Evolutionary conservation across 2,329 filamentous ascomycete species (phyloP), one percentile per base, ranked within the genome.

Genomic region (Ophiostoma quercus): DNA sequence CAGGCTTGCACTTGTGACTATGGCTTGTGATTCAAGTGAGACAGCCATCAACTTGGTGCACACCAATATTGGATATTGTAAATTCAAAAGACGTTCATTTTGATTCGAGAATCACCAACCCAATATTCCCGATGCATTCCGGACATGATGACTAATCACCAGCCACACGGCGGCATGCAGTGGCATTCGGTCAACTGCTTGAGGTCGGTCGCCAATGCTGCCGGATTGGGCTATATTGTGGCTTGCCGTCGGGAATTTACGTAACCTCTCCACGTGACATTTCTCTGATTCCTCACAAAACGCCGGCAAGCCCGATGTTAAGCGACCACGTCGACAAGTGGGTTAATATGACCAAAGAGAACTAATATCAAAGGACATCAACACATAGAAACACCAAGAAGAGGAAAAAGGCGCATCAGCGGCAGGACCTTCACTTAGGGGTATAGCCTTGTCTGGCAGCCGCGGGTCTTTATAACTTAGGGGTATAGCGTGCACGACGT

Each of bases 381-480:
- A 14, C 9, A 41, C 39, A 65, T 16, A 65, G n/a, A 65, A 65
- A 39, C 14, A 65, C 0, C 34, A 34, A 65, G n/a, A 66, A 66
- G 65, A 41, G 43, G 43, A 54, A 39, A 54, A 54, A 25, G n/a
- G 43, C 32, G 39, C 34, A 43, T 41, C 65, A 14, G 62, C 65
- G 65, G 34, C 34, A 66, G 37, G 65, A 70, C 70, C 69, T 73
- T 71, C 72, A 73, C 71, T 74, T 74, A 74, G 73, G 73, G 72
- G 73, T 67, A 70, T 72, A 73, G 73, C 69, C 65, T 68, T 68
- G 69, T 67, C 47, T 60, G 57, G 22, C 60, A 41, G 19, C 32
- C 39, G 29, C 65, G 57, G 32, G 54, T 25, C 22, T 41, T 67
- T 63, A 47, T 62, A 57, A 57, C 32, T 39, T 57, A 47, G 57